A percentile compares a stretch with the other conserved stretches of the same genome.
Conservation (phyloP, 495 filamentous ascomycete genomes). For the Chaetomium fimeti region DNA sequence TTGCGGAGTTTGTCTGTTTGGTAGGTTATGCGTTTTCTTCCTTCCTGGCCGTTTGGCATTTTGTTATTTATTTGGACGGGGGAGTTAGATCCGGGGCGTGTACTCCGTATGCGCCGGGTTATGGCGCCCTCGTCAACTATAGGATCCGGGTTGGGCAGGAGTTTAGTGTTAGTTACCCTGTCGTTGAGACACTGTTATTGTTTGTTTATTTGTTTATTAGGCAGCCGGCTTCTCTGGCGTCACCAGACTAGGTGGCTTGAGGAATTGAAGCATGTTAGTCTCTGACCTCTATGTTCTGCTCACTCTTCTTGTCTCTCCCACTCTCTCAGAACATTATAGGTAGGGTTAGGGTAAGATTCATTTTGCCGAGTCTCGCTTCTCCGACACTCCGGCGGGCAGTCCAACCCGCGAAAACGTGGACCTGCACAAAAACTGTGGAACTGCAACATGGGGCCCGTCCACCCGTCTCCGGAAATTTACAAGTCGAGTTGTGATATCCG, state of each 20-base stretch:
- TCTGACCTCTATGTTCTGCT: no score
- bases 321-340: no score
- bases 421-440: no score
- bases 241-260: background rate
- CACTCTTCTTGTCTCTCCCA: no score
- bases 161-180: background rate
- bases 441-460: no score
- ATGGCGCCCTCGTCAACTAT: background rate
- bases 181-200: background rate
- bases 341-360: no score
- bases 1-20: background rate
- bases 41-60: background rate
- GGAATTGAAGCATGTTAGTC: background rate
- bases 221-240: background rate
- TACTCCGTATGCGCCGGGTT: background rate
- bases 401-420: no score
- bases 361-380: no score
- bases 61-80: background rate
- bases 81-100: background rate
- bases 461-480: no score
- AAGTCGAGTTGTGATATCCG: no score
- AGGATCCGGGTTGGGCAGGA: background rate
- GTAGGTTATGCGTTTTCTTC: background rate
- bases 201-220: no score
- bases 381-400: no score